Evolutionary conservation across 2,329 filamentous ascomycete genomes (phyloP), one percentile per base, ranked within the genome.

Genomic region (Alternaria longipes): DNA sequence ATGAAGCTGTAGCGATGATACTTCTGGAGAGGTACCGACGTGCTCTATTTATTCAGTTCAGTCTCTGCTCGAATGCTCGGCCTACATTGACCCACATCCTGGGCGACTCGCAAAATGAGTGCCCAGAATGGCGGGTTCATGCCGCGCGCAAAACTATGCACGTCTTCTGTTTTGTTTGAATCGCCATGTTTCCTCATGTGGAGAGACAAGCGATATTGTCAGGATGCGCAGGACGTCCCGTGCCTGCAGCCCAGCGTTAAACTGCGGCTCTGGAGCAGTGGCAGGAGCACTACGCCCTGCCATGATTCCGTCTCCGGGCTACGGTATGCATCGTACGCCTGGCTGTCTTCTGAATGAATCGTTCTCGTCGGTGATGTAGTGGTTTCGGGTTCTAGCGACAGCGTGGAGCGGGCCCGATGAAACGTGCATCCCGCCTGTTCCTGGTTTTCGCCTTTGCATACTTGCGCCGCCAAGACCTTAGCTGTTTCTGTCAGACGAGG

Each of bases 1-100:
- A 53, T 64, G 64, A 65, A 70, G 68, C 62, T 70, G 66, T 66
- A 68, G 71, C 69, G 70, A 70, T 74, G 65, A 60, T 62, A 32
- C 30, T 57, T 22, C 8, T 38, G 22, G 52, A 49, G 59, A 60
- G 58, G 52, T 56, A 54, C 52, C 47, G 50, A n/a, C 12, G 42
- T 47, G 32, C 51, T 52, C 61, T 73, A 72, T 72, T 71, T 73
- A 72, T 70, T 54, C 58, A 59, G 54, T 56, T 53, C 46, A 61
- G 26, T 38, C 32, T 50, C 32, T 24, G 26, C 22, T 38, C 34
- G 20, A 30, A 40, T 46, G 12, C 42, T 42, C 24, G 41, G 47
- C 32, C 18, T 49, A n/a, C 18, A 20, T 22, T 38, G 38, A 32
- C 30, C 51, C 30, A 45, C 24, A 30, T 45, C 51, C 18, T 41